Conservation (phyloP, 2,329 filamentous ascomycete genomes). For the Sporothrix variecibatus region DNA sequence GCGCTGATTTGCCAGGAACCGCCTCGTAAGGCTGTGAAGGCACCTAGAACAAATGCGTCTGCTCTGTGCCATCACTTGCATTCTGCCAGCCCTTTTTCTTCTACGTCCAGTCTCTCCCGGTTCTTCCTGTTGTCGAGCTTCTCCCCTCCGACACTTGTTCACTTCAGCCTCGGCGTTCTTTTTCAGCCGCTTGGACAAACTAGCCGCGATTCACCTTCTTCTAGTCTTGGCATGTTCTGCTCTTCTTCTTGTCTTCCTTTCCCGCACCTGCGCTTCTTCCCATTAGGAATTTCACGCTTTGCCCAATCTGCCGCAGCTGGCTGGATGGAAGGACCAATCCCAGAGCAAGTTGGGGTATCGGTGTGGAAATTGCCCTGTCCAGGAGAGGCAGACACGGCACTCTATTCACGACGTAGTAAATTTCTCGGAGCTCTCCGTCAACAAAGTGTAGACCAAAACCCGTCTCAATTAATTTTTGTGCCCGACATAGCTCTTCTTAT, state of each 20-base stretch:
- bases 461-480: background rate
- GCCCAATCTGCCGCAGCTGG: conserved; percentile 4
- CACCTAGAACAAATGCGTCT: background rate
- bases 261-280: background rate
- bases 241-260: background rate
- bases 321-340: background rate
- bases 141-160: background rate
- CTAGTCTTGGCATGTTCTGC: background rate
- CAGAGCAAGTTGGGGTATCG: background rate
- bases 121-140: background rate
- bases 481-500: background rate
- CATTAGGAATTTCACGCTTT: background rate
- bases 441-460: background rate
- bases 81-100: background rate
- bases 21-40: conserved; percentile 22
- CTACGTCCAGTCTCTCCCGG: background rate
- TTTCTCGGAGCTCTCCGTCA: background rate
- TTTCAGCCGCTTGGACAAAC: conserved; percentile 14
- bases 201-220: conserved; percentile 1
- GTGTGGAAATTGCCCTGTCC: conserved; percentile 1
- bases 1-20: conserved; percentile 20
- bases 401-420: background rate
- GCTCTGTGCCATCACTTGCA: background rate
- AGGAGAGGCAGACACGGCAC: background rate
- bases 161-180: conserved; percentile 21